These are phyloP conservation scores for Bassia scoparia DNA, from an alignment of 148 eudicot species.

Conservation along the genomic window DNA sequence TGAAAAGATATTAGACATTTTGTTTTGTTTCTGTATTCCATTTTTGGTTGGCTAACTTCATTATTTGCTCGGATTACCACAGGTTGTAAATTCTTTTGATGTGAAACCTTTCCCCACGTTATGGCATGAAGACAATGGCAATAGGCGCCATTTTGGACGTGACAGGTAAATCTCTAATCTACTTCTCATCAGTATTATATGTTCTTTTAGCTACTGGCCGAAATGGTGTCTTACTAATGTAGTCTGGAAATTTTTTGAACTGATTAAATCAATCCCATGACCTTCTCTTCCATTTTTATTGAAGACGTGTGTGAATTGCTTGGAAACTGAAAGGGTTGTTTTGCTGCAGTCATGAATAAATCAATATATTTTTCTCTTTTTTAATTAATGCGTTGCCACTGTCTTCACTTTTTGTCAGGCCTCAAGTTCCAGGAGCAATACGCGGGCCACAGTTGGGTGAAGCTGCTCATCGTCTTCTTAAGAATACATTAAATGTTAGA, in stretches of 20 bases:
- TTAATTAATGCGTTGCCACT: neutral
- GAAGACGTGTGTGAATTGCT: neutral
- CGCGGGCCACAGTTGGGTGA: slow-evolving; percentile 71
- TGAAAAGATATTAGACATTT: neutral
- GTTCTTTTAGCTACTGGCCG: neutral
- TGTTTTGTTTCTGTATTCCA: neutral
- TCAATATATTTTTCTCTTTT: neutral
- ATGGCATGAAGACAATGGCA: slow-evolving; percentile 88
- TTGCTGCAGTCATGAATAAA: no score
- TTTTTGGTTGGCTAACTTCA: slow-evolving; percentile 3
- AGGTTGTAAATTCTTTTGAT: slow-evolving; percentile 63
- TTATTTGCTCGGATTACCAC: slow-evolving; percentile 21
- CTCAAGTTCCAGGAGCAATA: slow-evolving; percentile 66
- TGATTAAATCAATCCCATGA: neutral
- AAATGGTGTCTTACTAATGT: no score
- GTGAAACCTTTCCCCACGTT: slow-evolving; percentile 78
- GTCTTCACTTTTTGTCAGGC: slow-evolving; percentile 45
- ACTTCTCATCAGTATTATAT: neutral
- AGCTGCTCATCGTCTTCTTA: slow-evolving; percentile 89
- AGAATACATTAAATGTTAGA: slow-evolving; percentile 67
- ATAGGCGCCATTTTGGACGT: slow-evolving; percentile 50
- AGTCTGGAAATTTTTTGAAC: no score
- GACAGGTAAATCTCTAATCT: slow-evolving; percentile 45
- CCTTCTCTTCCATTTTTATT: neutral
- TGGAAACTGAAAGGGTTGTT: neutral